A percentile compares a stretch with the other conserved stretches of the same genome.
phyloP scores from a whole-genome alignment of 495 filamentous ascomycete genomes.

The Corynascus novoguineensis region DNA sequence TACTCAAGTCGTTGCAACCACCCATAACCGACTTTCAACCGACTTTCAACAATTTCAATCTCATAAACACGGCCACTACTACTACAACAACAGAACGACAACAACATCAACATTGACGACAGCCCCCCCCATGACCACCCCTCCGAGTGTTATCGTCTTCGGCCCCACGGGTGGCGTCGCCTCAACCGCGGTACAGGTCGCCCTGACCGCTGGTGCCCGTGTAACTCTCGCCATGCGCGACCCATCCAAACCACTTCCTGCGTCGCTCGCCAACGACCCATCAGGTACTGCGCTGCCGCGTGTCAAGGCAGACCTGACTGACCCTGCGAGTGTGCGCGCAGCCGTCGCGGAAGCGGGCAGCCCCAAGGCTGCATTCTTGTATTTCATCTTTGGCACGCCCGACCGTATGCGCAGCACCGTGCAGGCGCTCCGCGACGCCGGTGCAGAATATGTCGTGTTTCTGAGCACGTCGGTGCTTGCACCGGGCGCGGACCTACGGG shows the following conservation, averaged over 20 bases:
- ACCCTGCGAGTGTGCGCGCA: conserved; percentile 6
- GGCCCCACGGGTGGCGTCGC: conserved; percentile 22
- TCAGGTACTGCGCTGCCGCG: conserved; percentile 16
- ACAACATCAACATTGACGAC: not conserved
- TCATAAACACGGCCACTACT: not conserved
- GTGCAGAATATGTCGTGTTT: conserved; percentile 21
- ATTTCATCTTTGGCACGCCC: not conserved
- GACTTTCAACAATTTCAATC: not conserved
- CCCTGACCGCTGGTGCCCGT: conserved; percentile 6
- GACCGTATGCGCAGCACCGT: conserved; percentile 8
- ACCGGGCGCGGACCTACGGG: conserved; percentile 1
- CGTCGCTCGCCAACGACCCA: not conserved
- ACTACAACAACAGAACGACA: not conserved
- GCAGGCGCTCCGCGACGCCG: conserved; percentile 15
- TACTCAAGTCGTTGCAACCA: too few relatives aligned
- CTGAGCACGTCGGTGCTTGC: conserved; percentile 11
- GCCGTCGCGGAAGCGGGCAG: conserved; percentile 15
- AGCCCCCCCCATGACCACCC: not conserved
- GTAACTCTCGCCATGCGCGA: conserved; percentile 20
- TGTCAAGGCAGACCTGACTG: conserved; percentile 20
- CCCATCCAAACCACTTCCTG: conserved; percentile 13
- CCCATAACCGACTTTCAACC: too few relatives aligned
- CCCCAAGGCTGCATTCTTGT: conserved; percentile 22
- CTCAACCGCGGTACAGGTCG: conserved; percentile 6
- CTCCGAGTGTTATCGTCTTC: conserved; percentile 23